phyloP scores from a whole-genome alignment of 176 grass and related monocot species.

The Carex myosuroides region DNA sequence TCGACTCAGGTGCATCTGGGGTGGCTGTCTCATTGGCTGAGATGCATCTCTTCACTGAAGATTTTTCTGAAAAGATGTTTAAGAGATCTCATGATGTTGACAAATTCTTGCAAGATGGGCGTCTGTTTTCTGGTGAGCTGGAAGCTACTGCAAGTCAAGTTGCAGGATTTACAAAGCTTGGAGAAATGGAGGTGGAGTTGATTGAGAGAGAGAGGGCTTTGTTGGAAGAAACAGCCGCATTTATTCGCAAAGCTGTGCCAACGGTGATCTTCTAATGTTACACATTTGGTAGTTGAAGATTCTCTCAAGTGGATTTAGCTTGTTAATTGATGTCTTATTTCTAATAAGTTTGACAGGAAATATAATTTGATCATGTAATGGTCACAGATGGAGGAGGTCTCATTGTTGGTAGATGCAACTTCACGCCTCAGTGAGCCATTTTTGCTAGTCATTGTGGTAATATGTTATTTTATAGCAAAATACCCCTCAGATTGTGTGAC shows the following conservation, averaged over 20 bases:
- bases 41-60: constrained; percentile 34
- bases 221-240: constrained; percentile 62
- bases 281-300: constrained; percentile 96
- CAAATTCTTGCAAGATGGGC: constrained; percentile 27
- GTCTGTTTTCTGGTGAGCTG: constrained; percentile 31
- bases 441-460: constrained; percentile 99
- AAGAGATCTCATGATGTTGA: constrained; percentile 28
- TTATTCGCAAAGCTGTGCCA: constrained; percentile 83
- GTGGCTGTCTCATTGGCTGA: constrained; percentile 58
- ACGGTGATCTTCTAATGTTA: constrained; percentile 99
- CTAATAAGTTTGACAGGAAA: constrained; percentile 40
- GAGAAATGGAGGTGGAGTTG: constrained; percentile 51
- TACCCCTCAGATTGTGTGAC: constrained; percentile 21
- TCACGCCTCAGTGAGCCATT: constrained; percentile 93
- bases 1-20: constrained; percentile 70
- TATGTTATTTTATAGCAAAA: constrained; percentile 33
- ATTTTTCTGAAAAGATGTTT: constrained; percentile 53
- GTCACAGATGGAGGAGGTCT: constrained; percentile 94
- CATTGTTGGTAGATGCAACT: constrained; percentile 87
- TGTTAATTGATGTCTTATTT: constrained; percentile 28
- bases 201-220: constrained; percentile 63
- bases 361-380: constrained; percentile 40
- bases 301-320: constrained; percentile 50
- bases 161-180: constrained; percentile 80
- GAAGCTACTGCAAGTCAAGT: constrained; percentile 46